Evolutionary conservation across 306 rosid genomes (phyloP).

Genomic region (Mimosa bimucronata): DNA sequence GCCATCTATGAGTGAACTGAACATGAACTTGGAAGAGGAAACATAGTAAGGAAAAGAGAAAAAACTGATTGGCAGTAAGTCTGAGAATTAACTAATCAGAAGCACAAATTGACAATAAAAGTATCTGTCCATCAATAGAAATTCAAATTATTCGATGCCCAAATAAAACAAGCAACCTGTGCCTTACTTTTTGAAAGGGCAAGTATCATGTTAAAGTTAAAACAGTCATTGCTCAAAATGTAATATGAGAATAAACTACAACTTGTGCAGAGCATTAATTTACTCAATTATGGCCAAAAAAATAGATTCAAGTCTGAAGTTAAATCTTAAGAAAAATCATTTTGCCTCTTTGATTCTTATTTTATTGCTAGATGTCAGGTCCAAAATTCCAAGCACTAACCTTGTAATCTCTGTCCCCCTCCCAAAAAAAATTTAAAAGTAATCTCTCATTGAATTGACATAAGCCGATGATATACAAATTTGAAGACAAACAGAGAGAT

Average conservation of each 20-base stretch:
- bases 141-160: background rate
- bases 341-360: conserved; percentile 2
- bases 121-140: background rate
- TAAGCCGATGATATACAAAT: background rate
- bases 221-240: background rate
- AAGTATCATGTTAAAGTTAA: background rate
- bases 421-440: background rate
- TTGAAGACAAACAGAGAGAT: background rate
- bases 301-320: background rate
- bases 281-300: background rate
- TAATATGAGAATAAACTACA: background rate
- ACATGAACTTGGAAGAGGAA: conserved; percentile 18
- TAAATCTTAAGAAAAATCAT: background rate
- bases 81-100: conserved; percentile 28
- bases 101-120: conserved; percentile 25
- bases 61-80: conserved; percentile 11
- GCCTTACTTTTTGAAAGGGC: background rate
- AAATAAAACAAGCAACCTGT: background rate
- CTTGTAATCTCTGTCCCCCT: background rate
- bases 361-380: background rate
- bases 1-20: conserved; percentile 16
- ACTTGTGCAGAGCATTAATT: background rate
- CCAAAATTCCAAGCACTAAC: background rate
- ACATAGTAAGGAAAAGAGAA: conserved; percentile 20
- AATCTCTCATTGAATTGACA: background rate